Evolutionary conservation across 78 protist species (phyloP).

Genomic region (Polysphondylium violaceum): DNA sequence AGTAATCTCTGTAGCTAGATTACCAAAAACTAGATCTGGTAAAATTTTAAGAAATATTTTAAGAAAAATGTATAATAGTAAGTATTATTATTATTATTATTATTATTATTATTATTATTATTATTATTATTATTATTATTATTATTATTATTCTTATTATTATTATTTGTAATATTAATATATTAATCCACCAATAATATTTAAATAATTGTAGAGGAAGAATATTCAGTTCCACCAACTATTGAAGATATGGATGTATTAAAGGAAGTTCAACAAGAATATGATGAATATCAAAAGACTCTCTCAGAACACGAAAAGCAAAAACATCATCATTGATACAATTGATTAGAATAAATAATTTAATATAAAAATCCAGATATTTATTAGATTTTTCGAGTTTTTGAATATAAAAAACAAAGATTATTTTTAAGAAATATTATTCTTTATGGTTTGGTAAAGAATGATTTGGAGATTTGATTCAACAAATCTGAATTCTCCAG

Average conservation of each 20-base stretch:
- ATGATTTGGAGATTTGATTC: too few species aligned
- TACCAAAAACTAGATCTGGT: conserved; percentile 92
- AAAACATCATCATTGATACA: too few species aligned
- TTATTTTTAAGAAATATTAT: too few species aligned
- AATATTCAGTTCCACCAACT: conserved; percentile 65
- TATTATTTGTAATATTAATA: too few species aligned
- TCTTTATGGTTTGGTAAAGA: too few species aligned
- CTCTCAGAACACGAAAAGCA: too few species aligned
- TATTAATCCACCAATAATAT: not conserved
- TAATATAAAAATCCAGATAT: too few species aligned
- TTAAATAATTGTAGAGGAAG: conserved; percentile 10
- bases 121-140: not conserved
- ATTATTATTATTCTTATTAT: not conserved
- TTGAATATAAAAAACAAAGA: too few species aligned
- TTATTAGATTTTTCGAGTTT: too few species aligned
- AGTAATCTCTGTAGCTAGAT: conserved; percentile 67
- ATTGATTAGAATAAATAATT: too few species aligned
- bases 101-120: not conserved
- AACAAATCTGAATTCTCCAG: too few species aligned
- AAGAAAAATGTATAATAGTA: conserved; percentile 81
- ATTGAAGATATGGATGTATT: conserved; percentile 64
- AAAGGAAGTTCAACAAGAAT: conserved; percentile 28
- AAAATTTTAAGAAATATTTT: conserved; percentile 83
- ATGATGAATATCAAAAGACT: not conserved
- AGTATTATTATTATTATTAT: not conserved